Evolutionary conservation across 2,329 filamentous ascomycete species (phyloP).

Genomic region (Aspergillus fumigatiaffinis): DNA sequence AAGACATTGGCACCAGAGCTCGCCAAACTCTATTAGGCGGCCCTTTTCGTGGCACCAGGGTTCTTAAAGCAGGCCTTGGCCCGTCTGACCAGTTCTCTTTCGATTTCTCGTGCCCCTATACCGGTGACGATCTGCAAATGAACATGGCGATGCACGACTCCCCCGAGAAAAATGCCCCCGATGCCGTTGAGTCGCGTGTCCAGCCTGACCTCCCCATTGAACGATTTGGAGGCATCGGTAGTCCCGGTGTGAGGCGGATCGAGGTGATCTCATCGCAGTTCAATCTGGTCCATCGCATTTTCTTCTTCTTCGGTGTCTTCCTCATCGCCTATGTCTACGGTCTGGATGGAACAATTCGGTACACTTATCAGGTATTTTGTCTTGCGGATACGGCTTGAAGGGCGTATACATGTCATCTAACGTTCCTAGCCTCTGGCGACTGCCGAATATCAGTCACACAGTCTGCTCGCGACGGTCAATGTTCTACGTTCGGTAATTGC

Average conservation of each 20-base stretch:
- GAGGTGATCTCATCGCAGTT: conserved; percentile 7
- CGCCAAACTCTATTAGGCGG: background rate
- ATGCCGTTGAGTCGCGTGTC: background rate
- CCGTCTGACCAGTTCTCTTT: background rate
- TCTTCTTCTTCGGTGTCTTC: conserved; percentile 60
- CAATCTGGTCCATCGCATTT: conserved; percentile 45
- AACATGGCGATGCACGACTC: background rate
- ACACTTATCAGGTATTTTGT: conserved; percentile 43
- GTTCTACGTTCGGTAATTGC: conserved; percentile 58
- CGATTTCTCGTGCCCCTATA: background rate
- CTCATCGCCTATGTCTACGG: conserved; percentile 62
- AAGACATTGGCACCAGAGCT: background rate
- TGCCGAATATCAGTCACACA: conserved; percentile 49
- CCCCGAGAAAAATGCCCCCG: background rate
- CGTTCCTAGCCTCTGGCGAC: conserved; percentile 51
- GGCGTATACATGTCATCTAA: conserved; percentile 2
- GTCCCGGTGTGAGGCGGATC: conserved; percentile 9
- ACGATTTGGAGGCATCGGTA: background rate
- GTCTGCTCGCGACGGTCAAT: conserved; percentile 56
- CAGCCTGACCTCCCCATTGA: background rate
- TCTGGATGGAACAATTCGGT: conserved; percentile 55
- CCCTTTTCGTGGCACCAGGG: background rate
- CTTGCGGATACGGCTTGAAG: background rate
- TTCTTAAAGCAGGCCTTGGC: background rate
- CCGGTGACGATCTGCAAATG: background rate